Percentiles rank a stretch among this genome's conserved stretches.
Evolutionary conservation across 2,329 filamentous ascomycete species (phyloP).

Genomic region (Purpureocillium takamizusanense): DNA sequence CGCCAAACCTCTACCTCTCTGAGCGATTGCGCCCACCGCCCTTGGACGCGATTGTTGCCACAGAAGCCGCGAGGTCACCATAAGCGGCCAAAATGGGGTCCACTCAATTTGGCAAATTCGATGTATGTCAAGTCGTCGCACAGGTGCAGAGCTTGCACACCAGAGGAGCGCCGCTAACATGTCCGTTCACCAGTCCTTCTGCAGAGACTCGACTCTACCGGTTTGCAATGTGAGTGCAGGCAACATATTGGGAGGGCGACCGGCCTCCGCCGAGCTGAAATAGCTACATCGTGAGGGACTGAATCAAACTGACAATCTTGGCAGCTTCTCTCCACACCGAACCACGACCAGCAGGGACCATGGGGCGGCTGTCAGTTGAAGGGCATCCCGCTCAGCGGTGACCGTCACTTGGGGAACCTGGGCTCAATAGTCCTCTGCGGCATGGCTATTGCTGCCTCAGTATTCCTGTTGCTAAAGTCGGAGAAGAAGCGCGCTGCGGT

Average conservation of each 20-base stretch:
- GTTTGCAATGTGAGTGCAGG: slow-evolving; percentile 61
- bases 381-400: slow-evolving; percentile 64
- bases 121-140: slow-evolving; percentile 29
- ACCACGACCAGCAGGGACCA: slow-evolving; percentile 48
- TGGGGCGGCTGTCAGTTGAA: slow-evolving; percentile 65
- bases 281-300: slow-evolving; percentile 7
- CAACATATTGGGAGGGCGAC: background rate
- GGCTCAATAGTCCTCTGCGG: slow-evolving; percentile 83
- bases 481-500: slow-evolving; percentile 90
- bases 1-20: too few species aligned
- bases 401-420: slow-evolving; percentile 67
- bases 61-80: slow-evolving; percentile 4
- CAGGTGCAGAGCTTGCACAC: background rate
- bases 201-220: slow-evolving; percentile 73
- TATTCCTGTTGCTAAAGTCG: slow-evolving; percentile 67
- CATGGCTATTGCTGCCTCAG: slow-evolving; percentile 61
- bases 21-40: background rate
- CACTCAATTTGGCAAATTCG: slow-evolving; percentile 53
- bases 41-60: background rate
- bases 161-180: slow-evolving; percentile 12
- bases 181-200: slow-evolving; percentile 55
- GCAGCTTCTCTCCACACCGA: slow-evolving; percentile 45
- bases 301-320: background rate
- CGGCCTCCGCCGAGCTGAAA: too few species aligned
- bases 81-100: slow-evolving; percentile 42